Evolutionary conservation across 2,329 filamentous ascomycete genomes (phyloP), one percentile per base, ranked within the genome.

Genomic region (Cercospora citrullina): DNA sequence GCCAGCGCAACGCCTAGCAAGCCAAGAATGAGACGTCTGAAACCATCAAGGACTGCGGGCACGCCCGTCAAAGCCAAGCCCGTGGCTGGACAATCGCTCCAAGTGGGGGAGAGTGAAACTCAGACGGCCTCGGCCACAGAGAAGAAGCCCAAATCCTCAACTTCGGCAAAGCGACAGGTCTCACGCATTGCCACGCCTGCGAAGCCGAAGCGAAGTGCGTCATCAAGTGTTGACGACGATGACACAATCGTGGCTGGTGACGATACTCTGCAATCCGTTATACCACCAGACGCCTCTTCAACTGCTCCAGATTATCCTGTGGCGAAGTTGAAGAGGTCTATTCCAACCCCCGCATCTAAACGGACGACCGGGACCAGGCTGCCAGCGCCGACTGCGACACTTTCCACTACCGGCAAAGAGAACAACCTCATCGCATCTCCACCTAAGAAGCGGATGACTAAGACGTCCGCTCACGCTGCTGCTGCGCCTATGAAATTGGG

Each of bases 131-230:
- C 55, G 28, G 10, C 30, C 18, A 36, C 30, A 16, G 55, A 21
- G 5, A 59, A 36, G 55, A 31, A 36, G 18, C 45, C 61, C 23
- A 66, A 57, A 33, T 31, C 51, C 4, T 62, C 64, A 30, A 18
- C 39, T 14, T 57, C 60, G 16, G 53, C 62, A 14, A 77, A 74
- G 53, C 72, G 75, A 23, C 72, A 72, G 12, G 45, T 68, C 23
- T 78, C 76, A 16, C 73, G 76, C 7, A 75, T 79, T 39, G 77
- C 77, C 6, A 79, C 78, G 12, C 77, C 78, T 28, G 78, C 76
- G 7, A 76, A 78, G 53, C 62, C 72, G 30, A 65, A 42, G 42
- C 45, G 45, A 39, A 31, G 7, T 7, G 36, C 62, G 7, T 16
- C 30, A 39, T n/a, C 33, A 12, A 36, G 31, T 14, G 26, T 21